These are phyloP conservation scores for Sclerospora graminicola DNA, from an alignment of 352 stramenopile species.

Conservation along the genomic window DNA sequence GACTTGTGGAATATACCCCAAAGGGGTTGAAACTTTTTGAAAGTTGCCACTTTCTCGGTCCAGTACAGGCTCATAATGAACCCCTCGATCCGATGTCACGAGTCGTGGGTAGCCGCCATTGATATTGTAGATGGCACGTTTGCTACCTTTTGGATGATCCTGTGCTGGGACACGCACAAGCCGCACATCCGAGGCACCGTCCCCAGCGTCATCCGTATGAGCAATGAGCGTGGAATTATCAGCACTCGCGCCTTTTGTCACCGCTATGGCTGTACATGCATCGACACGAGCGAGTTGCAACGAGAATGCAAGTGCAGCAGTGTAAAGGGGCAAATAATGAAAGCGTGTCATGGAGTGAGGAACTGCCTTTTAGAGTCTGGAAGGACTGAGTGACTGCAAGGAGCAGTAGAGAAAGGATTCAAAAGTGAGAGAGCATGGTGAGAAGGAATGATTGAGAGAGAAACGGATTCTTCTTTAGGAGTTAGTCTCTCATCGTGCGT, in stretches of 20 bases:
- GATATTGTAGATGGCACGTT: slow-evolving; percentile 61
- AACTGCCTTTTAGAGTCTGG: too few species aligned
- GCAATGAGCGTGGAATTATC: slow-evolving; percentile 84
- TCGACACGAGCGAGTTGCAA: slow-evolving; percentile 12
- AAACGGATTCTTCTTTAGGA: too few species aligned
- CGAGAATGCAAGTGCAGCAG: slow-evolving; percentile 5
- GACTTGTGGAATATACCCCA: slow-evolving; percentile 87
- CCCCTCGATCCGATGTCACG: slow-evolving; percentile 55
- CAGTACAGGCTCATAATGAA: slow-evolving; percentile 40
- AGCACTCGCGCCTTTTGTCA: slow-evolving; percentile 58
- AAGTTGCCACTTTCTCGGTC: slow-evolving; percentile 5
- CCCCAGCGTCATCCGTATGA: slow-evolving; percentile 80
- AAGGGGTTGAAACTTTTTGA: slow-evolving; percentile 32
- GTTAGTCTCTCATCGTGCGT: too few species aligned
- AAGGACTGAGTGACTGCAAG: too few species aligned
- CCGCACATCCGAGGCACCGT: slow-evolving; percentile 77
- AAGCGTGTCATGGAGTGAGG: slow-evolving; percentile 17
- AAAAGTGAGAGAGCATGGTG: too few species aligned
- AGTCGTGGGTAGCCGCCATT: slow-evolving; percentile 63
- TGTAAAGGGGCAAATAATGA: slow-evolving; percentile 1
- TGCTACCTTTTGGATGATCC: slow-evolving; percentile 31
- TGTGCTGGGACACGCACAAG: slow-evolving; percentile 86
- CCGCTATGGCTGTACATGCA: slow-evolving; percentile 83
- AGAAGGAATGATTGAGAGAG: too few species aligned
- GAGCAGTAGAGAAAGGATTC: too few species aligned